phyloP scores from a whole-genome alignment of 805 yeast genomes.

The Scheffersomyces amazonensis region DNA sequence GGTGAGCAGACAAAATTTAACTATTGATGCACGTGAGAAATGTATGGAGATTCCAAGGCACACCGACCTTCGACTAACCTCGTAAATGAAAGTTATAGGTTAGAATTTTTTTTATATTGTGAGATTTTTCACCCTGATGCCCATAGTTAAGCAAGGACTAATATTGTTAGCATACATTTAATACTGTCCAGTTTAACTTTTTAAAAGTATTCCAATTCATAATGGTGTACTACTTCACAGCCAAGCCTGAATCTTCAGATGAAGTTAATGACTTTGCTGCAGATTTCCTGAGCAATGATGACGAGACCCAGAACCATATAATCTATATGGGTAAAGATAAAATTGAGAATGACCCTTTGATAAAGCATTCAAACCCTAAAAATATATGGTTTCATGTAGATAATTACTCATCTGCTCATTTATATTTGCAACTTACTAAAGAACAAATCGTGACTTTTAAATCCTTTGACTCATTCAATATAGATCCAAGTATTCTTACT shows the following conservation, averaged over 20 bases:
- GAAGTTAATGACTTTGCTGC: slow-evolving; percentile 15
- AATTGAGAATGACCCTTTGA: slow-evolving; percentile 52
- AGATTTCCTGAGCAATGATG: too few species aligned
- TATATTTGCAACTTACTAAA: slow-evolving; percentile 56
- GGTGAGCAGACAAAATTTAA: too few species aligned
- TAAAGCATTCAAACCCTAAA: slow-evolving; percentile 61
- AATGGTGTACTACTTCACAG: slow-evolving; percentile 32
- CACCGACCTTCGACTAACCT: too few species aligned
- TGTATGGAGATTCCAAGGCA: too few species aligned
- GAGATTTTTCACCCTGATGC: too few species aligned
- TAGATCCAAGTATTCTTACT: slow-evolving; percentile 45
- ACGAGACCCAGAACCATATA: slow-evolving; percentile 17
- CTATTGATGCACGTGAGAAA: too few species aligned
- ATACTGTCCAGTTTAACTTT: too few species aligned
- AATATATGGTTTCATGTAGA: slow-evolving; percentile 84
- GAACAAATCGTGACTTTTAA: slow-evolving; percentile 40
- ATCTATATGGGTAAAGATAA: slow-evolving; percentile 75
- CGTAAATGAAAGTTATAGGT: too few species aligned
- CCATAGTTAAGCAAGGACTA: too few species aligned
- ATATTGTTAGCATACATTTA: too few species aligned
- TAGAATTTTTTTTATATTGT: too few species aligned
- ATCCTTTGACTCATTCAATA: slow-evolving; percentile 36
- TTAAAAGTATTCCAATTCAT: too few species aligned
- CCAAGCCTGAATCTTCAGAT: slow-evolving; percentile 12
- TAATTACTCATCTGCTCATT: slow-evolving; percentile 72